Conservation (phyloP, 176 grass and related monocot species). For the Phragmites australis region DNA sequence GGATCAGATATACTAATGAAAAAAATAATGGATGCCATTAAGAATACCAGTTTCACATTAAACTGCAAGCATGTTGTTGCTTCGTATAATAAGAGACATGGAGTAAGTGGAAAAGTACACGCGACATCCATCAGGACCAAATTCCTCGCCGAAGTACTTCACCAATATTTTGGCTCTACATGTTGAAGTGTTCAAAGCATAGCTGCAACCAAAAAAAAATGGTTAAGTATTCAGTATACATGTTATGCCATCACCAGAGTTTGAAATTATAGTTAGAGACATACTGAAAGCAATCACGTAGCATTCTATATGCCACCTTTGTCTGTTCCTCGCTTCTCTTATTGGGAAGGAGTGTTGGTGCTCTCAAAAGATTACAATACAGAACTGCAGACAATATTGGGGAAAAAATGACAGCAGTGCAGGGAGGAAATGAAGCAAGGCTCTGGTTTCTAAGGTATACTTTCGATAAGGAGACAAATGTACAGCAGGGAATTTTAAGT, state of each 20-base stretch:
- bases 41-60: background rate
- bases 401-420: slow-evolving; percentile 11
- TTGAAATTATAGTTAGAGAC: slow-evolving; percentile 22
- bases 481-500: slow-evolving; percentile 9
- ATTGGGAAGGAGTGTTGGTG: slow-evolving; percentile 85
- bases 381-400: slow-evolving; percentile 51
- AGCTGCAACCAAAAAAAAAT: slow-evolving; percentile 59
- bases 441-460: slow-evolving; percentile 20
- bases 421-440: slow-evolving; percentile 9
- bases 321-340: slow-evolving; percentile 82
- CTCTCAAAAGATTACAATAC: slow-evolving; percentile 73
- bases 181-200: slow-evolving; percentile 75
- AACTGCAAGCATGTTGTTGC: slow-evolving; percentile 17
- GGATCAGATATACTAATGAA: slow-evolving; percentile 12
- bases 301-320: slow-evolving; percentile 87
- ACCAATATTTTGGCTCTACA: slow-evolving; percentile 84
- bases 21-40: background rate
- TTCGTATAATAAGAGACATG: slow-evolving; percentile 12
- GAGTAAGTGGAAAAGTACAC: slow-evolving; percentile 54
- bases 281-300: slow-evolving; percentile 83
- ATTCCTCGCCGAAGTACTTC: slow-evolving; percentile 85
- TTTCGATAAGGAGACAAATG: background rate
- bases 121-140: slow-evolving; percentile 60
- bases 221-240: slow-evolving; percentile 8
- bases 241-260: background rate